Percentiles rank a stretch among this genome's conserved stretches.
phyloP scores from a whole-genome alignment of 1,284 basidiomycete species.

The Cryptococcus sp. region DNA sequence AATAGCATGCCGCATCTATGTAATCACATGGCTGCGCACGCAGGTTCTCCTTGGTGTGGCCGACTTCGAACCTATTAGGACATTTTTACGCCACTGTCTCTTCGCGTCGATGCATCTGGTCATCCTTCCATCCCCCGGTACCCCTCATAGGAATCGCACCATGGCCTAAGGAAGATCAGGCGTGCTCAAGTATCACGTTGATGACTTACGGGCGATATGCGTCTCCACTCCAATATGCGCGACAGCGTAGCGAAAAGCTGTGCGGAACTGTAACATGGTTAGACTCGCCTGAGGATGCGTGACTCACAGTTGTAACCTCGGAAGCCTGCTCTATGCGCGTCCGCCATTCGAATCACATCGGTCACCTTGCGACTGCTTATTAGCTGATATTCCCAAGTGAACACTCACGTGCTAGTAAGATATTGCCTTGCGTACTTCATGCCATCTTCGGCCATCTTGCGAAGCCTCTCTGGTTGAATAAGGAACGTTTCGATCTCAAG shows the following conservation, averaged over 20 bases:
- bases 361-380: conserved; percentile 29
- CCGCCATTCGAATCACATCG: conserved; percentile 34
- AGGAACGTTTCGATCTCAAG: conserved; percentile 28
- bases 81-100: too few relatives aligned
- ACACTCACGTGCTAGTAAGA: conserved; percentile 36
- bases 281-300: neutral
- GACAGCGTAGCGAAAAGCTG: conserved; percentile 37
- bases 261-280: conserved; percentile 22
- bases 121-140: conserved; percentile 3
- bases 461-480: conserved; percentile 29
- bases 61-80: too few relatives aligned
- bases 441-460: conserved; percentile 41
- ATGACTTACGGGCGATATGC: conserved; percentile 24
- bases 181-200: too few relatives aligned
- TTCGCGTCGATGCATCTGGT: neutral
- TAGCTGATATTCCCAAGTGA: neutral
- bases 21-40: too few relatives aligned
- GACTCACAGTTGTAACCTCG: conserved; percentile 42
- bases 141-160: neutral
- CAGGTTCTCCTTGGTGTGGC: too few relatives aligned
- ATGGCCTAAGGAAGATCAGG: neutral
- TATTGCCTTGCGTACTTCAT: conserved; percentile 40
- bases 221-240: conserved; percentile 37
- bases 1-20: too few relatives aligned
- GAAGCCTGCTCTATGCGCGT: conserved; percentile 30